A percentile compares a stretch with the other conserved stretches of the same genome.
phyloP scores from a whole-genome alignment of 2,329 filamentous ascomycete species.

The Venturiaceae sp. region DNA sequence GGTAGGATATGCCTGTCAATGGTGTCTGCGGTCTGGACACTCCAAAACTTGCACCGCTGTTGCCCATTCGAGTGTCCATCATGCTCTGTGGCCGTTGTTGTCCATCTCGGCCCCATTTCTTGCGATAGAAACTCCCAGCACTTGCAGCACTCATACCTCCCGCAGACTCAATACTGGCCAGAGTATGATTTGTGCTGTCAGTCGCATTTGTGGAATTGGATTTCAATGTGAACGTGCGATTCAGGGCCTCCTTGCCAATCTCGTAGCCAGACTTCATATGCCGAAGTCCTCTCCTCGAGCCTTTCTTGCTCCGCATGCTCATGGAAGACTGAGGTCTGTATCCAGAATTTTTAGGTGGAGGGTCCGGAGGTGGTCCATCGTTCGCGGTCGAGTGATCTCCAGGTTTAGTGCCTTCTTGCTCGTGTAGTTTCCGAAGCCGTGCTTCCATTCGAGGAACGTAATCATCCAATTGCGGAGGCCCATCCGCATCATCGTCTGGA shows the following conservation, averaged over 20 bases:
- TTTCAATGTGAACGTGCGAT: slow-evolving; percentile 78
- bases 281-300: slow-evolving; percentile 26
- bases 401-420: slow-evolving; percentile 7
- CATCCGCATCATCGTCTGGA: slow-evolving; percentile 39
- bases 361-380: slow-evolving; percentile 38
- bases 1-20: slow-evolving; percentile 74
- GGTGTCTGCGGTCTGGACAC: slow-evolving; percentile 38
- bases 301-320: slow-evolving; percentile 9
- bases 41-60: slow-evolving; percentile 1
- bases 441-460: slow-evolving; percentile 92
- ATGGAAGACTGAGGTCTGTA: slow-evolving; percentile 4
- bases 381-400: background rate
- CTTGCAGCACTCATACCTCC: slow-evolving; percentile 90
- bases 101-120: slow-evolving; percentile 4
- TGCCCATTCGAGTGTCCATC: background rate
- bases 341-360: slow-evolving; percentile 44
- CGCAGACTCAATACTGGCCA: slow-evolving; percentile 92
- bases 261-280: slow-evolving; percentile 72
- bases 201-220: slow-evolving; percentile 67
- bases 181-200: slow-evolving; percentile 62
- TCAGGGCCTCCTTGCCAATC: slow-evolving; percentile 57
- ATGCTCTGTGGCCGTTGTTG: slow-evolving; percentile 1
- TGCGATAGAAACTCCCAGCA: slow-evolving; percentile 71
- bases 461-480: slow-evolving; percentile 65
- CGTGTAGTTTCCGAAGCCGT: slow-evolving; percentile 47